Conservation (phyloP, 441 rosid species). For the Iberis amara region DNA sequence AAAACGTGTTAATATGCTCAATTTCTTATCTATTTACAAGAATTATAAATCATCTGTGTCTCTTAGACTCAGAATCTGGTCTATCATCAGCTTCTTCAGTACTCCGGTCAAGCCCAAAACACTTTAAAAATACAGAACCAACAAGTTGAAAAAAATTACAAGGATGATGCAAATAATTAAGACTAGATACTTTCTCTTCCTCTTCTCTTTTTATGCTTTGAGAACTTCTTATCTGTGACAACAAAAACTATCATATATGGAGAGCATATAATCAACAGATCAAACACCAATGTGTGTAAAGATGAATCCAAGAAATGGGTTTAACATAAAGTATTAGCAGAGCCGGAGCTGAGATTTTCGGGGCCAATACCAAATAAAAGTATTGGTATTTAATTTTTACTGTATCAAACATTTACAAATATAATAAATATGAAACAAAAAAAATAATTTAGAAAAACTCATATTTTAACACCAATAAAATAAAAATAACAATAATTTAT, state of each 20-base stretch:
- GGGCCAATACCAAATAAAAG: too few relatives aligned
- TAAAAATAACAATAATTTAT: too few relatives aligned
- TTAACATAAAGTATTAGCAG: too few relatives aligned
- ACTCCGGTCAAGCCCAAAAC: constrained; percentile 28
- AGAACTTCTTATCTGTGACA: constrained; percentile 21
- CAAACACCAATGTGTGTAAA: not conserved
- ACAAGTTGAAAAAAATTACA: constrained; percentile 32
- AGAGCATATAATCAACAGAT: not conserved
- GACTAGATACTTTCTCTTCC: constrained; percentile 23
- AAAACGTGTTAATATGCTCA: constrained; percentile 24
- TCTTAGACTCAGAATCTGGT: constrained; percentile 27
- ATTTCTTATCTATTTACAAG: constrained; percentile 22
- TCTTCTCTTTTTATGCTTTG: constrained; percentile 28
- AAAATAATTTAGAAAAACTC: too few relatives aligned
- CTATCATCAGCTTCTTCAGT: constrained; percentile 22
- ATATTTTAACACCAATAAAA: too few relatives aligned
- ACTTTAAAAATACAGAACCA: constrained; percentile 27
- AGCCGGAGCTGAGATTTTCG: too few relatives aligned
- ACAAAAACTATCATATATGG: not conserved
- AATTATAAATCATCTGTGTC: constrained; percentile 22
- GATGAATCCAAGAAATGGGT: not conserved
- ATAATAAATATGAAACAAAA: too few relatives aligned
- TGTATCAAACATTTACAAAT: too few relatives aligned
- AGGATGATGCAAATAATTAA: constrained; percentile 21
- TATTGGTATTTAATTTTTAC: too few relatives aligned